These are phyloP conservation scores for Medicago truncatula DNA, from an alignment of 306 rosid species.

Conservation along the genomic window DNA sequence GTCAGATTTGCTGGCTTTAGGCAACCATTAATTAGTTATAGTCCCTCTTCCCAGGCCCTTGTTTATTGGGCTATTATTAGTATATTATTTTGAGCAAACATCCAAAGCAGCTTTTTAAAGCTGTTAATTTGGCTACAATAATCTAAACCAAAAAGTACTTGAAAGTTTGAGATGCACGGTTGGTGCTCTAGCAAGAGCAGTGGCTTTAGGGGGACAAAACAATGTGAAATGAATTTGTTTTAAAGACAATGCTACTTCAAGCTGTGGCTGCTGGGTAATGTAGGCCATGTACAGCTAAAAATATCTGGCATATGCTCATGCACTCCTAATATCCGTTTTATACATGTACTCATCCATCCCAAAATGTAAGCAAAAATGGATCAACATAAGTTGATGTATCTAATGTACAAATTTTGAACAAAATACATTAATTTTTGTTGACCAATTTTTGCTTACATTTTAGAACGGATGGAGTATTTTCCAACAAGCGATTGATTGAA, in stretches of 20 bases:
- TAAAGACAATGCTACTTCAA: conserved; percentile 1
- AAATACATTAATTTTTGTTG: no score
- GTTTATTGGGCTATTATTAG: background rate
- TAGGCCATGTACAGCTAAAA: conserved; percentile 19
- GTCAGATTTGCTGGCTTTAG: conserved; percentile 22
- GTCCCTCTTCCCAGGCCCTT: background rate
- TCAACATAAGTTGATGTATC: no score
- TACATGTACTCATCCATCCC: background rate
- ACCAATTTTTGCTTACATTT: no score
- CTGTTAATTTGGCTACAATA: conserved; percentile 11
- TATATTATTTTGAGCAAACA: conserved; percentile 36
- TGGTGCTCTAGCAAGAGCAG: conserved; percentile 4
- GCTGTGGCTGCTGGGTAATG: conserved; percentile 16
- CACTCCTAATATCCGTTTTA: background rate
- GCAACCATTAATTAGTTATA: background rate
- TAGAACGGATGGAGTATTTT: background rate
- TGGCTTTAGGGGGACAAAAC: conserved; percentile 2
- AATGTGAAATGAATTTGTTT: background rate
- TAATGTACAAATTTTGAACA: no score
- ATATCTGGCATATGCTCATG: conserved; percentile 18
- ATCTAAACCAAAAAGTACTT: conserved; percentile 13
- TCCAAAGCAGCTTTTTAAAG: conserved; percentile 23
- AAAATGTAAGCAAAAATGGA: no score
- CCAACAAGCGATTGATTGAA: background rate
- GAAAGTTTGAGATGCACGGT: conserved; percentile 23